Percentiles rank a stretch among this genome's conserved stretches.
phyloP scores from a whole-genome alignment of 2,329 filamentous ascomycete genomes.

The Colletotrichum falcatum region DNA sequence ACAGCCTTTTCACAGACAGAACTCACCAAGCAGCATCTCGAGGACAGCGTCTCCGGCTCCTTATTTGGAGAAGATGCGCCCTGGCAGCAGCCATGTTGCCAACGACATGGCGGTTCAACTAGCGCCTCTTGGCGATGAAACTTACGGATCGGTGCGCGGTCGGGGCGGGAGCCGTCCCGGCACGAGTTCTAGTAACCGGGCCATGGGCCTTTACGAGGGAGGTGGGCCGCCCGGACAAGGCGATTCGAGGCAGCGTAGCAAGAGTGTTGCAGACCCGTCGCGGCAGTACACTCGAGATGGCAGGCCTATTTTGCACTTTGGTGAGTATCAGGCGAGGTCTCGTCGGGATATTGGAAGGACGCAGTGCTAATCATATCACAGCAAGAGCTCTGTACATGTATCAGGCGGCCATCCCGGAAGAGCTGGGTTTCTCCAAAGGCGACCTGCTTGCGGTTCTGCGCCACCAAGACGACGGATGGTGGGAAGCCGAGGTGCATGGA shows the following conservation, averaged over 20 bases:
- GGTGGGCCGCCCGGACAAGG: slow-evolving; percentile 52
- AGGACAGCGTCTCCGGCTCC: slow-evolving; percentile 62
- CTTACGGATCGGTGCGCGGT: slow-evolving; percentile 69
- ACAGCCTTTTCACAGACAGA: slow-evolving; percentile 63
- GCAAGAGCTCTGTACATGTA: slow-evolving; percentile 96
- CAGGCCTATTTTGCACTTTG: slow-evolving; percentile 89
- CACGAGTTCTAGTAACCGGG: slow-evolving; percentile 58
- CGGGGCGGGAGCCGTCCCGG: slow-evolving; percentile 63
- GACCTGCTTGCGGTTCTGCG: slow-evolving; percentile 90
- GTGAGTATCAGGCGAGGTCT: slow-evolving; percentile 68
- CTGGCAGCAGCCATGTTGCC: slow-evolving; percentile 62
- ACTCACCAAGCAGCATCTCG: slow-evolving; percentile 62
- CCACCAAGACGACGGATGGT: slow-evolving; percentile 98
- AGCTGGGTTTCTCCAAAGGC: slow-evolving; percentile 91
- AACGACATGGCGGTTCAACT: slow-evolving; percentile 77
- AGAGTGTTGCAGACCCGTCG: slow-evolving; percentile 86
- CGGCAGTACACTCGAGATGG: slow-evolving; percentile 88
- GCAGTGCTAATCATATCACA: slow-evolving; percentile 54
- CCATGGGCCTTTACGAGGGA: slow-evolving; percentile 69
- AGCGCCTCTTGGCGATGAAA: slow-evolving; percentile 66
- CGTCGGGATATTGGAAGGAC: not conserved
- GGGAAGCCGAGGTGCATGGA: slow-evolving; percentile 94
- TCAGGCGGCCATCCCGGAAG: slow-evolving; percentile 92
- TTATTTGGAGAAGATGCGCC: slow-evolving; percentile 61
- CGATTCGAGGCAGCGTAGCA: slow-evolving; percentile 72